These are phyloP conservation scores for Aspergillus sp. DNA, from an alignment of 2,329 filamentous ascomycete species.

Conservation along the genomic window DNA sequence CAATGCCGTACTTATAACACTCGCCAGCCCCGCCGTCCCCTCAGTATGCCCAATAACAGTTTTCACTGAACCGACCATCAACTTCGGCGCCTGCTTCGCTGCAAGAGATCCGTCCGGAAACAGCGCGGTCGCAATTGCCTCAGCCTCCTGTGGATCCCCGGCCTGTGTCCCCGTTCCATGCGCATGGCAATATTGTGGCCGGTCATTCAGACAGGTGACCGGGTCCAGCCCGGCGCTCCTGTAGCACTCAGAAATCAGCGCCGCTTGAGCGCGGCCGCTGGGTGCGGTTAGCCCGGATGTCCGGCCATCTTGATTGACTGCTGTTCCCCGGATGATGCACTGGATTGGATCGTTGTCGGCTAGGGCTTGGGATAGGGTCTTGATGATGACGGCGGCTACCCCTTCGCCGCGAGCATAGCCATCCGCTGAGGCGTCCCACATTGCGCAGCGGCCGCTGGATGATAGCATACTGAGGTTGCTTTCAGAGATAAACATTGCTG, in stretches of 20 bases:
- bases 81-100: no score
- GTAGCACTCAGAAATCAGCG: constrained; percentile 5
- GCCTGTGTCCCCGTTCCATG: constrained; percentile 43
- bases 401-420: constrained; percentile 52
- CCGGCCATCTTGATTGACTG: neutral
- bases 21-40: constrained; percentile 33
- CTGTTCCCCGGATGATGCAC: neutral
- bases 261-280: neutral
- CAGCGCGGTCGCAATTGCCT: constrained; percentile 26
- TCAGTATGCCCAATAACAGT: constrained; percentile 26
- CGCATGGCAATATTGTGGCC: constrained; percentile 39
- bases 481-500: constrained; percentile 12
- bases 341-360: neutral
- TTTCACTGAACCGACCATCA: constrained; percentile 24
- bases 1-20: constrained; percentile 15
- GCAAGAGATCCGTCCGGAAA: neutral
- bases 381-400: constrained; percentile 19
- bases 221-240: neutral
- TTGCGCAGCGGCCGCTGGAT: constrained; percentile 24
- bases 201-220: constrained; percentile 8
- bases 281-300: constrained; percentile 3
- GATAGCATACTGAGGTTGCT: no score
- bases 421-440: constrained; percentile 41
- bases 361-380: neutral
- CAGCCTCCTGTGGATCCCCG: constrained; percentile 31